Evolutionary conservation across 768 basidiomycete genomes (phyloP), one percentile per base, ranked within the genome.

Genomic region (Boletus rubescentipes): DNA sequence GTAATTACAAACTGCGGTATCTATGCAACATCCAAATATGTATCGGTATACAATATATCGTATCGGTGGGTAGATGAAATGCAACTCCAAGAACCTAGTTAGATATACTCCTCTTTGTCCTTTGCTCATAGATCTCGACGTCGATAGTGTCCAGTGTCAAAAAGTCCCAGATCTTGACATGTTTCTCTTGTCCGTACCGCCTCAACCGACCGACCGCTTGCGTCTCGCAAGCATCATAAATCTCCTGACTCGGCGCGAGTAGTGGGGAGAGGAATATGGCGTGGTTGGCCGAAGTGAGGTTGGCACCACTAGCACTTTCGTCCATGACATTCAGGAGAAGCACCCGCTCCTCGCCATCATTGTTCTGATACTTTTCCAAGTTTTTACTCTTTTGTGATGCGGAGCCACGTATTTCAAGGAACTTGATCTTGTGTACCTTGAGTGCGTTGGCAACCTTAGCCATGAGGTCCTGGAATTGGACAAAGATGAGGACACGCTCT

Each of bases 381-480:
- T 84, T 87, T 64, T 89, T 90, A 70, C 89, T 91, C 76, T 87
- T 89, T 60, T 79, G 75, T 46, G 82, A 79, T 5, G 90, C 87
- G 5, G 82, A 80, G 38, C 93, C 93, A 53, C 82, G 84, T 72
- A 96, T 91, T 65, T 92, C 87, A 47, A 91, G 79, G 74, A 83
- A 92, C 39, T 79, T 77, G 63, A 97, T 83, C 40, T 83, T 80
- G 66, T 91, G 79, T 49, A 82, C 81, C 2, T 69, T 74, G 58
- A 98, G 80, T 0, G 93, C 91, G 57, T 93, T 89, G 9, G 85
- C 84, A 30, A 97, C 90, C 70, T 96, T 97, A 66, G 85, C 85
- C 82, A 90, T 92, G 54, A 98, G 79, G 72, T 97, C 94, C 6
- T 84, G 86, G 79, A 95, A 98, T 66, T 98, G 95, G n/a, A 96